These are phyloP conservation scores for Edhazardia aedis DNA, from an alignment of 371 early-diverging fungal species.

Conservation along the genomic window DNA sequence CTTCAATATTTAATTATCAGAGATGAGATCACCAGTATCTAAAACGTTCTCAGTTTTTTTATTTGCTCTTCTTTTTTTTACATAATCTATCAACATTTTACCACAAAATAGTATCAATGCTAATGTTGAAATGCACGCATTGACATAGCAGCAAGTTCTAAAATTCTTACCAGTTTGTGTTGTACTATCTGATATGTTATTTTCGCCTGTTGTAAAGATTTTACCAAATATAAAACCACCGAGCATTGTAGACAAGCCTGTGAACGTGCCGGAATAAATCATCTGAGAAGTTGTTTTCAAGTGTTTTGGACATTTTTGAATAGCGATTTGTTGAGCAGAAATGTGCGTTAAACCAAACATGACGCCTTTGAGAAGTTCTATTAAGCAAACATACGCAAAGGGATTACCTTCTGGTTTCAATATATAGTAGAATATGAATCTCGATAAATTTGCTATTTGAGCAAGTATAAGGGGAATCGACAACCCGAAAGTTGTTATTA, in stretches of 20 bases:
- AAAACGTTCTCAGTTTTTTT: no score
- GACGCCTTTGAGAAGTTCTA: constrained; percentile 46
- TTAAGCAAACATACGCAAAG: constrained; percentile 26
- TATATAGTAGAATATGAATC: constrained; percentile 38
- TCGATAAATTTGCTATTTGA: constrained; percentile 29
- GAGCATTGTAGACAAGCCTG: constrained; percentile 30
- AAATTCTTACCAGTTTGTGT: no score
- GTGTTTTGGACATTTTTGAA: constrained; percentile 36
- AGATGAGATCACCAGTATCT: no score
- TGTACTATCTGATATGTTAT: no score
- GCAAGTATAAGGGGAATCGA: constrained; percentile 45
- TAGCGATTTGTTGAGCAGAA: constrained; percentile 44
- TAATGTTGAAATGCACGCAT: no score
- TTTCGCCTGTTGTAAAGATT: no score
- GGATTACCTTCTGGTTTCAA: constrained; percentile 16
- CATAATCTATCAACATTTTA: no score
- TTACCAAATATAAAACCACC: constrained; percentile 22
- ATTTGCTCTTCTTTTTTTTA: no score
- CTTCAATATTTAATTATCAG: no score
- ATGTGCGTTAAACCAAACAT: constrained; percentile 47
- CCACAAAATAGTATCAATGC: no score
- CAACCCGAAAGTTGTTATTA: constrained; percentile 29
- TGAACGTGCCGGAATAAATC: constrained; percentile 44
- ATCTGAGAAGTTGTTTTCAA: constrained; percentile 45
- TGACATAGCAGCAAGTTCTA: no score